Base-by-base conservation (phyloP, 2,329 filamentous ascomycete species). In the Lachnellula subtilissima region DNA sequence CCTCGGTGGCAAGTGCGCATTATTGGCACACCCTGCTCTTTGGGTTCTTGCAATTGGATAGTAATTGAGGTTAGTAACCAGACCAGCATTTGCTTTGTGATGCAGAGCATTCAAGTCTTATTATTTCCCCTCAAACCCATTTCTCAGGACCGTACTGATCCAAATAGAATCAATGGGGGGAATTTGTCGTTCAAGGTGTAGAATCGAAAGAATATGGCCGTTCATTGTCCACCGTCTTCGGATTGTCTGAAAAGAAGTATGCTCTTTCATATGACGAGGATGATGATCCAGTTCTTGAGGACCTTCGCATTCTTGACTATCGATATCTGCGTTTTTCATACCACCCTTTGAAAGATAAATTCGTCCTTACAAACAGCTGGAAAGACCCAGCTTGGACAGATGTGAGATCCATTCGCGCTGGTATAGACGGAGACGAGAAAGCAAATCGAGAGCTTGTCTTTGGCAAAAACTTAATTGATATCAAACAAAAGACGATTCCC, bases 311-410 rank as follows among this genome's bases (percentile, higher is more conserved):
- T 52, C 76, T 99, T 55, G 90, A 96, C 67, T 99, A 97, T 72
- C 87, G 94, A 62, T 97, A 99, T 69, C 87, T 99, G 60, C 88
- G 91, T 50, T 91, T 99, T 66, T 93, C 88, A 69, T 97, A 89
- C 69, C 90, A 99, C 67, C 91, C 93, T 1, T 69, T 90, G 12
- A 88, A 89, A 66, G 94, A 97, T 73, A 94, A 88, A 72, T 97
- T 97, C 64, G 76, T 92, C 28, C 79, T 95, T 3, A 89, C 87
- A 56, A 92, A 85, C 66, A 90, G 89, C 35, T 99, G 94, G 94
- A 96, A 95, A 71, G 94, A 99, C 67, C 91, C 93, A 0, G 76
- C 82, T 23, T 99, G 94, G 94, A 89, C 83, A 2, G 84, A 91
- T 66, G 82, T 93, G 1, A 84, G 85, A 56, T 76, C 82, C 6